Percentiles rank a stretch among this genome's conserved stretches.
These are phyloP conservation scores for Peltaster fructicola DNA, from an alignment of 2,329 filamentous ascomycete genomes.

Conservation along the genomic window DNA sequence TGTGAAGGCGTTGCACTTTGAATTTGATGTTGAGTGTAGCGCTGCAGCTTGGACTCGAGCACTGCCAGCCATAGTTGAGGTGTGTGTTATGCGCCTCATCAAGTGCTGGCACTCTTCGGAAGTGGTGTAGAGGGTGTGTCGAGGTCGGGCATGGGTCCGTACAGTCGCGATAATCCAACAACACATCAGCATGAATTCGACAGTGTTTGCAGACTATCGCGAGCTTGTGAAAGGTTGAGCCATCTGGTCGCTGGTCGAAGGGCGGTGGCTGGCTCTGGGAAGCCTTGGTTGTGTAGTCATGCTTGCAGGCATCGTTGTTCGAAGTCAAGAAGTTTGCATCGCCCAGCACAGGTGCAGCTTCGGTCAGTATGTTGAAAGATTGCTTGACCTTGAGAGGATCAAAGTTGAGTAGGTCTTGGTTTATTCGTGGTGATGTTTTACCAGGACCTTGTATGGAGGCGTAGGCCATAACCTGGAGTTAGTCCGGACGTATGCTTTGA, in stretches of 20 bases:
- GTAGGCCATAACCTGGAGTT: too few species aligned
- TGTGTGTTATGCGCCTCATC: conserved; percentile 7
- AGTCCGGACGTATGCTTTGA: too few species aligned
- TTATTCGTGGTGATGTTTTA: conserved; percentile 33
- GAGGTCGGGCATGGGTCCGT: conserved; percentile 28
- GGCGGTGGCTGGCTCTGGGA: conserved; percentile 34
- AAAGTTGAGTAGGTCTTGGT: conserved; percentile 34
- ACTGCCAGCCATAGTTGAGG: conserved; percentile 34
- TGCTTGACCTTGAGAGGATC: conserved; percentile 29
- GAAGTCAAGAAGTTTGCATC: conserved; percentile 17
- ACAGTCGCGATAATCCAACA: conserved; percentile 32
- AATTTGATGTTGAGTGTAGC: conserved; percentile 35
- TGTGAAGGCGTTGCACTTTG: conserved; percentile 33
- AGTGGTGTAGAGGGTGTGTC: conserved; percentile 43
- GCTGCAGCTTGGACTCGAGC: conserved; percentile 40
- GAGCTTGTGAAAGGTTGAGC: conserved; percentile 33
- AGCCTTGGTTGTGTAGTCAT: conserved; percentile 40
- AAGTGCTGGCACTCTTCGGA: conserved; percentile 16
- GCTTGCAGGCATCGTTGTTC: conserved; percentile 34
- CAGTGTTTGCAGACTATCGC: conserved; percentile 45
- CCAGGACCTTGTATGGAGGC: conserved; percentile 24
- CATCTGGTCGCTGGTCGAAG: conserved; percentile 22
- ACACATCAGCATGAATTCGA: conserved; percentile 42
- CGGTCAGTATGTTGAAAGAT: conserved; percentile 31
- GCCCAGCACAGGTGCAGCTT: conserved; percentile 36